Evolutionary conservation across 139 green algal species (phyloP).

Genomic region (Micractinium sp.): DNA sequence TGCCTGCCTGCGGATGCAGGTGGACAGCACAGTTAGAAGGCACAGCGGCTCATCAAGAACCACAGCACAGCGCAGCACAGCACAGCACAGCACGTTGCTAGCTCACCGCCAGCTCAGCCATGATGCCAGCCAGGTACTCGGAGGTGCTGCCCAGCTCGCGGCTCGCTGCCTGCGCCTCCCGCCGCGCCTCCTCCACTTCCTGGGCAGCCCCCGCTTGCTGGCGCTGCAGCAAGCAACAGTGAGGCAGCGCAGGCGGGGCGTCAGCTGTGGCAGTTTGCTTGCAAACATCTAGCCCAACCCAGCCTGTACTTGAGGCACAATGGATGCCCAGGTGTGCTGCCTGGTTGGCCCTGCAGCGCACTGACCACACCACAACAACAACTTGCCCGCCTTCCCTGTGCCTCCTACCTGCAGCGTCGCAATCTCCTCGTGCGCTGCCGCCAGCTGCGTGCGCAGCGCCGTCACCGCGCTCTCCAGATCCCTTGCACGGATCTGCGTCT

Average conservation of each 20-base stretch:
- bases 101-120: conserved; percentile 38
- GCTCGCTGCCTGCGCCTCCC: not conserved
- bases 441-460: not conserved
- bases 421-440: not conserved
- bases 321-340: not conserved
- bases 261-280: not conserved
- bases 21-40: not conserved
- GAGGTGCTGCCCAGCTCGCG: conserved; percentile 34
- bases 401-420: conserved; percentile 6
- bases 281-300: no score
- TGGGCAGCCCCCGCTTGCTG: conserved; percentile 9
- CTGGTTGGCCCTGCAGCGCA: not conserved
- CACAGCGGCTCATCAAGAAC: not conserved
- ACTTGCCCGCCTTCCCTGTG: no score
- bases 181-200: conserved; percentile 18
- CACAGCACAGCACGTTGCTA: not conserved
- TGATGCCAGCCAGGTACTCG: conserved; percentile 36
- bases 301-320: no score
- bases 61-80: not conserved
- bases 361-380: not conserved
- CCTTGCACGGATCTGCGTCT: not conserved
- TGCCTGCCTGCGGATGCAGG: not conserved
- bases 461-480: not conserved
- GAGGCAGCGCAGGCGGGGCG: no score
- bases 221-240: not conserved